Conservation (phyloP, 1,284 basidiomycete genomes). For the Lentinula novae-zelandiae region DNA sequence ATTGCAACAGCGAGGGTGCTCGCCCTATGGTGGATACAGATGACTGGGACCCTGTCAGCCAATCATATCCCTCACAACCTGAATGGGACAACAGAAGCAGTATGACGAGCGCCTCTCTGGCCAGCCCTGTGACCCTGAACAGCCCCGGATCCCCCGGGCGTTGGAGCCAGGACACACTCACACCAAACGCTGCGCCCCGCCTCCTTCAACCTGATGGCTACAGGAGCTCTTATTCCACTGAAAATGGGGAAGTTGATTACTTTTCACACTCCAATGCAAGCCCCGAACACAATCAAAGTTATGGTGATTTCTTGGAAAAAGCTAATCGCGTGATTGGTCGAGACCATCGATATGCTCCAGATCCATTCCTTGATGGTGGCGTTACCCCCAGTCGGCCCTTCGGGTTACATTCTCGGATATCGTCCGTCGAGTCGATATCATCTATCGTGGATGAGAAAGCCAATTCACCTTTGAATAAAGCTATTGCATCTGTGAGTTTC, state of each 20-base stretch:
- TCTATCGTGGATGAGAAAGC: slow-evolving; percentile 88
- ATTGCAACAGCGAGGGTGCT: slow-evolving; percentile 54
- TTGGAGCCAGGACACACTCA: slow-evolving; percentile 51
- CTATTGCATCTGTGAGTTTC: slow-evolving; percentile 72
- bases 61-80: slow-evolving; percentile 47
- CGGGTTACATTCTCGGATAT: slow-evolving; percentile 72
- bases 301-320: slow-evolving; percentile 77
- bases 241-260: slow-evolving; percentile 40
- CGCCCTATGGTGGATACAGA: slow-evolving; percentile 51
- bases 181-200: slow-evolving; percentile 30
- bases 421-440: slow-evolving; percentile 84
- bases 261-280: neutral
- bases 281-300: slow-evolving; percentile 26
- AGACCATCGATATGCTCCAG: slow-evolving; percentile 71
- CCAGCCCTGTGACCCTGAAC: slow-evolving; percentile 16
- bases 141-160: slow-evolving; percentile 38
- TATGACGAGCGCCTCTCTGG: slow-evolving; percentile 22
- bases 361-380: slow-evolving; percentile 72
- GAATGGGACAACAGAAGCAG: slow-evolving; percentile 50
- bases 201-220: slow-evolving; percentile 33
- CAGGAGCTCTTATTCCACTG: slow-evolving; percentile 25
- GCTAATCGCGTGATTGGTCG: slow-evolving; percentile 83
- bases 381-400: slow-evolving; percentile 54
- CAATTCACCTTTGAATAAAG: slow-evolving; percentile 88
- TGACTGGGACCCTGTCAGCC: slow-evolving; percentile 47